phyloP scores from a whole-genome alignment of 345 rosid species.

The Draba incana region DNA sequence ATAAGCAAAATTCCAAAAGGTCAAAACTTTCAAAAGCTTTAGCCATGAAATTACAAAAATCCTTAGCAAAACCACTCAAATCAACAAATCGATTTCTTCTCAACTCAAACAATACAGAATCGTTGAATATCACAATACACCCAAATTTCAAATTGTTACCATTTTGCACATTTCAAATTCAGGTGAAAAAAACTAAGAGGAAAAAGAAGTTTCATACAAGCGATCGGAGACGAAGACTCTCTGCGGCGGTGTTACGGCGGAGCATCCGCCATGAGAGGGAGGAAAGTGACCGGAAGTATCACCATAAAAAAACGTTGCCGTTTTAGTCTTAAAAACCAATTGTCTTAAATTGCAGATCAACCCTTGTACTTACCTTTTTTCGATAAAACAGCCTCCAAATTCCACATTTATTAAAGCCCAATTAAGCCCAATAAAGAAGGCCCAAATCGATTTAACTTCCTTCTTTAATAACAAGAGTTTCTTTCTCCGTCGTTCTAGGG shows the following conservation, averaged over 20 bases:
- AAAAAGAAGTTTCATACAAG: background rate
- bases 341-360: no score
- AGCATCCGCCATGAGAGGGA: constrained; percentile 20
- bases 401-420: no score
- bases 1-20: background rate
- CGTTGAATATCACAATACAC: no score
- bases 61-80: background rate
- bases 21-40: background rate
- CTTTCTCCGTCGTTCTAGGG: constrained; percentile 2
- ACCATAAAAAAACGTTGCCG: background rate
- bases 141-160: no score
- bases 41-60: background rate
- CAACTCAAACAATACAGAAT: background rate
- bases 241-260: constrained; percentile 22
- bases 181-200: no score
- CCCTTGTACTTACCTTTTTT: no score
- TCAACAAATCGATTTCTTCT: background rate
- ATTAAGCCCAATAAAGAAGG: background rate
- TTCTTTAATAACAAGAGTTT: background rate
- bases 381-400: no score
- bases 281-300: constrained; percentile 13
- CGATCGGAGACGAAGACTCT: background rate
- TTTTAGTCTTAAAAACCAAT: background rate
- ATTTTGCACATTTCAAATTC: background rate
- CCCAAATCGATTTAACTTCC: constrained; percentile 1